Base-by-base conservation (phyloP, 1,139 yeast genomes). In the Eremothecium gossypii region DNA sequence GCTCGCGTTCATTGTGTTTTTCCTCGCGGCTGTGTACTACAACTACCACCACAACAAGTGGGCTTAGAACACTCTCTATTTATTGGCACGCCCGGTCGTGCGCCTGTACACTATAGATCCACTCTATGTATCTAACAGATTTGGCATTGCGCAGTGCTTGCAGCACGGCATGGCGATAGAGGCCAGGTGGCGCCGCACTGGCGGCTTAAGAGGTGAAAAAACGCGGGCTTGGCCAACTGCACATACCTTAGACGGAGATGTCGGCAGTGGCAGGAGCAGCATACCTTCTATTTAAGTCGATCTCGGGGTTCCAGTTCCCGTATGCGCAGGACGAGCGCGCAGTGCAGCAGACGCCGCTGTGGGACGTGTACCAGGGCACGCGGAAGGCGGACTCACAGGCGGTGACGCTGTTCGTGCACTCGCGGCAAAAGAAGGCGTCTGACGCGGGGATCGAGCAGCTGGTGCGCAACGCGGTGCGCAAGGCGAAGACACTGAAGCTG, bases 381-480 rank as follows among this genome's bases (percentile, higher is more conserved):
- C 65, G 51, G 58, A 61, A 49, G 52, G 49, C 56, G 2, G 60
- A 56, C 46, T 51, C 61, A 2, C 36, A 48, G 9, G 56, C 58
- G 4, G 55, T 59, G 4, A 57, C 62, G 8, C 48, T 51, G 10
- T 57, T 57, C 41, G 39, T 42, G 20, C 43, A 42, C 27, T 32
- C 44, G 9, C 54, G 55, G 33, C 55, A 55, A 6, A 48, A 47
- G 9, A 46, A 34, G 12, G 20, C 14, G 7, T 30, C 30, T 3
- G 37, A 40, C 12, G 20, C 13, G 7, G 23, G 23, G 5, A 35
- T 27, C 3, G 51, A 48, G 26, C 39, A 67, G 8, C 59, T 82
- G 42, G 91, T 91, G 1, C 65, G 69, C 41, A 85, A 86, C 58
- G 74, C 83, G 41, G 69, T 76, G 43, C 74, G 70, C 42, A 83